phyloP scores from a whole-genome alignment of 768 basidiomycete species.

The Lactifluus rugatus region DNA sequence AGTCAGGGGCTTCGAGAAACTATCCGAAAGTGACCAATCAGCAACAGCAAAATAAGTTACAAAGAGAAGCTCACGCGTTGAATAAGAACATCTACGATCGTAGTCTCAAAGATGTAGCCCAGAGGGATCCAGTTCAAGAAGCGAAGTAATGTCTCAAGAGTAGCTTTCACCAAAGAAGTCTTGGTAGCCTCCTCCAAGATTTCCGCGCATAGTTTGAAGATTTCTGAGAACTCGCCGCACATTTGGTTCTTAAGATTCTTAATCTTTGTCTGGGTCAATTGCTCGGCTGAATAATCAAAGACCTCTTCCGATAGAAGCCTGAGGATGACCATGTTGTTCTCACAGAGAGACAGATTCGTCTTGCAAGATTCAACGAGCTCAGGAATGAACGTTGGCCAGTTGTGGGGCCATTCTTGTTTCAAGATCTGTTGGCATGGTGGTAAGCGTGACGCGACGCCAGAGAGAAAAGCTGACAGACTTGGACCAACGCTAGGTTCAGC shows the following conservation, averaged over 20 bases:
- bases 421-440: constrained; percentile 55
- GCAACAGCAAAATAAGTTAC: constrained; percentile 1
- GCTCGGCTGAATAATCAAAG: constrained; percentile 97
- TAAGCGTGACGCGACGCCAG: constrained; percentile 1
- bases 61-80: constrained; percentile 59
- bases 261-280: constrained; percentile 96
- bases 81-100: constrained; percentile 88
- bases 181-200: constrained; percentile 97
- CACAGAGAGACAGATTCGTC: constrained; percentile 90
- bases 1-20: constrained; percentile 96
- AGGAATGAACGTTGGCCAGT: constrained; percentile 96
- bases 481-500: constrained; percentile 91
- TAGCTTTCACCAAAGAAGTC: constrained; percentile 86
- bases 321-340: constrained; percentile 99
- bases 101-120: constrained; percentile 98
- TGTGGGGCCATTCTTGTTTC: constrained; percentile 99
- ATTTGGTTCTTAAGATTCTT: constrained; percentile 97
- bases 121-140: constrained; percentile 99
- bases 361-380: constrained; percentile 97
- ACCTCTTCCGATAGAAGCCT: constrained; percentile 97
- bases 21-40: constrained; percentile 27
- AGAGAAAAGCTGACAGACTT: constrained; percentile 40
- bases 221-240: constrained; percentile 94
- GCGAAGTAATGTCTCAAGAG: constrained; percentile 85
- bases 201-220: constrained; percentile 95